Conservation (phyloP, 2,329 filamentous ascomycete genomes). For the Domatiomyces globalis region DNA sequence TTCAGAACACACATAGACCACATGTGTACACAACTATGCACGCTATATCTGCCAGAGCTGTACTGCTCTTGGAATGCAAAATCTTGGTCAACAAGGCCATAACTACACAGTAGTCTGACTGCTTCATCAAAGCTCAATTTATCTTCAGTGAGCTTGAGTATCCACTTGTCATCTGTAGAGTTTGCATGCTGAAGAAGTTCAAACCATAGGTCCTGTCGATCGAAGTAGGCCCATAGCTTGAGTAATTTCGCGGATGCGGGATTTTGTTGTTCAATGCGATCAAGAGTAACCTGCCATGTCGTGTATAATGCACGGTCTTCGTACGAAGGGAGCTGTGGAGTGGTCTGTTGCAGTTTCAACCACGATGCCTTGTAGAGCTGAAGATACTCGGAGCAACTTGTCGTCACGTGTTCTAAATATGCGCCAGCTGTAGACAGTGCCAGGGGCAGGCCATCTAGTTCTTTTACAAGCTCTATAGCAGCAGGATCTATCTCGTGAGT, state of each 20-base stretch:
- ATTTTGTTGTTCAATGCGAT: slow-evolving; percentile 5
- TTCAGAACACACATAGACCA: slow-evolving; percentile 11
- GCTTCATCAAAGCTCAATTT: slow-evolving; percentile 5
- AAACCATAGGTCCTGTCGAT: slow-evolving; percentile 33
- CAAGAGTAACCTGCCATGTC: slow-evolving; percentile 13
- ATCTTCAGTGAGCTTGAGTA: slow-evolving; percentile 1
- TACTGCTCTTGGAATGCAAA: background rate
- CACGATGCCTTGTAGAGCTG: slow-evolving; percentile 28
- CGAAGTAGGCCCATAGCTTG: slow-evolving; percentile 31
- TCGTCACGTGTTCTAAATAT: slow-evolving; percentile 22
- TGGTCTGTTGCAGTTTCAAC: slow-evolving; percentile 12
- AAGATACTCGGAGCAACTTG: slow-evolving; percentile 28
- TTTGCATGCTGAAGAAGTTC: slow-evolving; percentile 23
- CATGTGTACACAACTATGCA: slow-evolving; percentile 13
- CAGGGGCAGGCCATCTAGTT: slow-evolving; percentile 34
- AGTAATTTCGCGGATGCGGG: slow-evolving; percentile 24
- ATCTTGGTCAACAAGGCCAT: slow-evolving; percentile 7
- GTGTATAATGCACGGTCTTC: slow-evolving; percentile 11
- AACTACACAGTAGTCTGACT: slow-evolving; percentile 6
- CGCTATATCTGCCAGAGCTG: slow-evolving; percentile 3
- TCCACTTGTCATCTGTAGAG: slow-evolving; percentile 15
- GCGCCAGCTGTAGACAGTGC: slow-evolving; percentile 34
- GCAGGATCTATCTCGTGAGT: slow-evolving; percentile 4
- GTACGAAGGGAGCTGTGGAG: slow-evolving; percentile 6
- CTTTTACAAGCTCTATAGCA: slow-evolving; percentile 19